A percentile compares a stretch with the other conserved stretches of the same genome.
Conservation (phyloP, 371 early-diverging fungal genomes). For the Mucor lusitanicus region DNA sequence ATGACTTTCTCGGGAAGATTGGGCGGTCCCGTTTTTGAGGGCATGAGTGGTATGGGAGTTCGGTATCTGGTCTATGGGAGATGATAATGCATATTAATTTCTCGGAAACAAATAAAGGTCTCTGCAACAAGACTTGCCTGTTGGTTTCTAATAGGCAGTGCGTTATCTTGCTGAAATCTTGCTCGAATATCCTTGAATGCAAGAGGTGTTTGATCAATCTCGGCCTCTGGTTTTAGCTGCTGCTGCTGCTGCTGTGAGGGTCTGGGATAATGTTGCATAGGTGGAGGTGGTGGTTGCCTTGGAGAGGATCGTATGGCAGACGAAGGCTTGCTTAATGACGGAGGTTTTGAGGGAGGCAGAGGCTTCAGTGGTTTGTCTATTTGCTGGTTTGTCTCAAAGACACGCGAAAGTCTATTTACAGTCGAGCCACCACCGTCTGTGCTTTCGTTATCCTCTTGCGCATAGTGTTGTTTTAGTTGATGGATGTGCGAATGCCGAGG, state of each 20-base stretch:
- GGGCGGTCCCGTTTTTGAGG: constrained; percentile 25
- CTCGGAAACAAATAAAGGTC: constrained; percentile 10
- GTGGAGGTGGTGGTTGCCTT: neutral
- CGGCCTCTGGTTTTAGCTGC: constrained; percentile 1
- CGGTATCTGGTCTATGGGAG: constrained; percentile 10
- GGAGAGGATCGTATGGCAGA: neutral
- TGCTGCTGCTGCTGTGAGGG: neutral
- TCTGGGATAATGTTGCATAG: neutral
- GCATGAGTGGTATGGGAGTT: constrained; percentile 22
- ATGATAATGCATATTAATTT: neutral
- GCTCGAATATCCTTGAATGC: constrained; percentile 50
- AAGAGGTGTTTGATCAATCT: constrained; percentile 34
- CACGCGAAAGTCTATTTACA: constrained; percentile 49
- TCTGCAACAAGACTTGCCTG: constrained; percentile 11
- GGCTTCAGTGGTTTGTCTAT: constrained; percentile 26
- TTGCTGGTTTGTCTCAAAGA: constrained; percentile 32
- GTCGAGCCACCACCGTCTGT: constrained; percentile 11
- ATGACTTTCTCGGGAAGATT: constrained; percentile 19
- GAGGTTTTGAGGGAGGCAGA: constrained; percentile 42
- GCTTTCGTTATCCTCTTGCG: constrained; percentile 8
- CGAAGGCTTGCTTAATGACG: constrained; percentile 25
- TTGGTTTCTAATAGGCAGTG: constrained; percentile 7
- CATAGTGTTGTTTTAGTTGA: constrained; percentile 7
- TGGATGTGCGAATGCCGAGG: constrained; percentile 24
- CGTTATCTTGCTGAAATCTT: constrained; percentile 35